Conservation (phyloP, 768 basidiomycete genomes). For the Lactifluus hygrophoroides region DNA sequence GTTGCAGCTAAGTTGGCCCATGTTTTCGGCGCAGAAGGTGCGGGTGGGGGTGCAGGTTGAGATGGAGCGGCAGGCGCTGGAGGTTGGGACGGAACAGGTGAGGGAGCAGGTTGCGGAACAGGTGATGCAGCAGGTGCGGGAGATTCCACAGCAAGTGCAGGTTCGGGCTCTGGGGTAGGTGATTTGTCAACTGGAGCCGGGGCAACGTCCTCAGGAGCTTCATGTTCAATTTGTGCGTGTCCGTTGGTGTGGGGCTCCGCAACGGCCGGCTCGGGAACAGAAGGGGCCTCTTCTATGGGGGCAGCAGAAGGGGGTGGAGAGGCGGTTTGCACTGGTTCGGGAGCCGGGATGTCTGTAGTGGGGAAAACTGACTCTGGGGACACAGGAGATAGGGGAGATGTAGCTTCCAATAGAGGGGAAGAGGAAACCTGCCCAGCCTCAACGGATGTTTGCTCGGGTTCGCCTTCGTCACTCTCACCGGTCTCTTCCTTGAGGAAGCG, state of each 20-base stretch:
- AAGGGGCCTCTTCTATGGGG: slow-evolving; percentile 27
- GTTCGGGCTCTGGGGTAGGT: slow-evolving; percentile 28
- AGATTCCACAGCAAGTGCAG: slow-evolving; percentile 24
- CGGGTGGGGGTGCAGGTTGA: slow-evolving; percentile 33
- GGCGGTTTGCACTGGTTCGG: slow-evolving; percentile 31
- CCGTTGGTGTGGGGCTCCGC: slow-evolving; percentile 24
- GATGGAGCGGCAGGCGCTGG: slow-evolving; percentile 25
- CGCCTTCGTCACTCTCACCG: slow-evolving; percentile 65
- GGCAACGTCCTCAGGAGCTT: slow-evolving; percentile 26
- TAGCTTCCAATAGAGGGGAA: slow-evolving; percentile 28
- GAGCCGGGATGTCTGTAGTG: slow-evolving; percentile 23
- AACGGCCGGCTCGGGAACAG: slow-evolving; percentile 27
- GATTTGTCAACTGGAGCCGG: slow-evolving; percentile 27
- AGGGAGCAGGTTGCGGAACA: slow-evolving; percentile 22
- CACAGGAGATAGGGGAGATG: slow-evolving; percentile 21
- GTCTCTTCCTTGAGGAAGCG: slow-evolving; percentile 96
- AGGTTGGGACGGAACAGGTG: slow-evolving; percentile 24
- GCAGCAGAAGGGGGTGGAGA: slow-evolving; percentile 35
- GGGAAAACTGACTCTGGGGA: slow-evolving; percentile 21
- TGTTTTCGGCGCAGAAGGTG: slow-evolving; percentile 55
- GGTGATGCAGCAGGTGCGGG: slow-evolving; percentile 25
- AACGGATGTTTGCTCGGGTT: neutral
- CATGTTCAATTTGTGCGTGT: slow-evolving; percentile 31
- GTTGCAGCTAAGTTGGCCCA: slow-evolving; percentile 92
- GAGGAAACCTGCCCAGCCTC: slow-evolving; percentile 47